Percentiles rank a stretch among this genome's conserved stretches.
These are phyloP conservation scores for Grifola frondosa DNA, from an alignment of 1,284 basidiomycete genomes.

Conservation along the genomic window DNA sequence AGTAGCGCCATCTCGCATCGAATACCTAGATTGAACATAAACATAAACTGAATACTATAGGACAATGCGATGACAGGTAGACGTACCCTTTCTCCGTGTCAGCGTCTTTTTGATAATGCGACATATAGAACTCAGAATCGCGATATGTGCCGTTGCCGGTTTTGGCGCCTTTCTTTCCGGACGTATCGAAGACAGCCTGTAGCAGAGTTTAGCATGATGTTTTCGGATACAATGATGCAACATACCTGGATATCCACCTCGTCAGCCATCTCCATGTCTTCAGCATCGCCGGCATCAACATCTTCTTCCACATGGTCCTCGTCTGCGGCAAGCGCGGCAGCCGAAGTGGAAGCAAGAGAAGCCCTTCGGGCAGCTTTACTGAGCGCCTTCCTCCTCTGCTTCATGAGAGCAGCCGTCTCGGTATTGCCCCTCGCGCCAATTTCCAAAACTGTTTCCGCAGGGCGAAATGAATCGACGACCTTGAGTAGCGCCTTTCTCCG, in stretches of 20 bases:
- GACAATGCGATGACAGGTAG: neutral
- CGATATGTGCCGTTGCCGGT: conserved; percentile 52
- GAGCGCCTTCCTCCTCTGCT: conserved; percentile 80
- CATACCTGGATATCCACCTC: conserved; percentile 75
- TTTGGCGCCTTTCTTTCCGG: conserved; percentile 46
- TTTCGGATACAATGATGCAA: conserved; percentile 5
- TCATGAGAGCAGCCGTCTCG: conserved; percentile 79
- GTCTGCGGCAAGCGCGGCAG: conserved; percentile 32
- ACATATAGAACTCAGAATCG: conserved; percentile 90
- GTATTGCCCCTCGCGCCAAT: conserved; percentile 72
- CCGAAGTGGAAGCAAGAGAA: conserved; percentile 35
- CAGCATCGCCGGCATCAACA: conserved; percentile 33
- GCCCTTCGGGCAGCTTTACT: conserved; percentile 58
- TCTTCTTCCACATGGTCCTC: conserved; percentile 39
- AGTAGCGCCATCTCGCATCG: conserved; percentile 78
- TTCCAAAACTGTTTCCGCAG: conserved; percentile 92
- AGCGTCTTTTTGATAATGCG: conserved; percentile 85
- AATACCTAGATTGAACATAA: conserved; percentile 60
- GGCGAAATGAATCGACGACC: conserved; percentile 81
- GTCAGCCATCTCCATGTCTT: conserved; percentile 66
- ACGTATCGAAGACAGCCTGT: conserved; percentile 76
- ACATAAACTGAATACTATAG: conserved; percentile 1
- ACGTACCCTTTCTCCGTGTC: conserved; percentile 85
- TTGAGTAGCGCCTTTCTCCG: conserved; percentile 71
- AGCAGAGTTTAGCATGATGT: no score